A percentile compares a stretch with the other conserved stretches of the same genome.
Conservation (phyloP, 2,329 filamentous ascomycete species). For the Scedosporium aurantiacum region DNA sequence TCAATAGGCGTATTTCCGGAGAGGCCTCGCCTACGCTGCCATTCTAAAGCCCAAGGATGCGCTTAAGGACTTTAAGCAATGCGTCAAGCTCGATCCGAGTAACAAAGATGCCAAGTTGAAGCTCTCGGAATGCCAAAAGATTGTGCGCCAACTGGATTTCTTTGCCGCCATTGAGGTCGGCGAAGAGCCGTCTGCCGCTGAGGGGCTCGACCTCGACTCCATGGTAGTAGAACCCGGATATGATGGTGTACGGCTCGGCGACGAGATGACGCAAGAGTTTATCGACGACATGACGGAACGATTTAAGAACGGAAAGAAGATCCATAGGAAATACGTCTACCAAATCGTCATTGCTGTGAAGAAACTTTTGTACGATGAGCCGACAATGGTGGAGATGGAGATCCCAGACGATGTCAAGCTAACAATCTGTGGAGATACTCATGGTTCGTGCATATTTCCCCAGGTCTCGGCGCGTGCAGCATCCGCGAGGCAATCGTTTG, state of each 20-base stretch:
- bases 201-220: conserved; percentile 76
- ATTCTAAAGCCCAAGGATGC: conserved; percentile 84
- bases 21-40: conserved; percentile 82
- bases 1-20: conserved; percentile 76
- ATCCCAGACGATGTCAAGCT: conserved; percentile 67
- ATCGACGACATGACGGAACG: conserved; percentile 94
- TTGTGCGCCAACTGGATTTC: conserved; percentile 85
- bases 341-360: conserved; percentile 87
- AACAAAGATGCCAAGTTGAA: conserved; percentile 90
- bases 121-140: conserved; percentile 85
- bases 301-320: conserved; percentile 92
- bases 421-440: conserved; percentile 95
- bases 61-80: conserved; percentile 82
- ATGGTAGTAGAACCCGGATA: conserved; percentile 77
- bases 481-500: neutral
- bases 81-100: conserved; percentile 72
- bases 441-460: conserved; percentile 48
- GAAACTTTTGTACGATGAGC: conserved; percentile 81
- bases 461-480: neutral
- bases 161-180: conserved; percentile 88
- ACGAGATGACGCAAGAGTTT: conserved; percentile 91
- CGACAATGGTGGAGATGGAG: conserved; percentile 92
- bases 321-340: conserved; percentile 94
- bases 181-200: conserved; percentile 84
- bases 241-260: conserved; percentile 67